Conservation (phyloP, 2,329 filamentous ascomycete species). For the Claviceps capensis region DNA sequence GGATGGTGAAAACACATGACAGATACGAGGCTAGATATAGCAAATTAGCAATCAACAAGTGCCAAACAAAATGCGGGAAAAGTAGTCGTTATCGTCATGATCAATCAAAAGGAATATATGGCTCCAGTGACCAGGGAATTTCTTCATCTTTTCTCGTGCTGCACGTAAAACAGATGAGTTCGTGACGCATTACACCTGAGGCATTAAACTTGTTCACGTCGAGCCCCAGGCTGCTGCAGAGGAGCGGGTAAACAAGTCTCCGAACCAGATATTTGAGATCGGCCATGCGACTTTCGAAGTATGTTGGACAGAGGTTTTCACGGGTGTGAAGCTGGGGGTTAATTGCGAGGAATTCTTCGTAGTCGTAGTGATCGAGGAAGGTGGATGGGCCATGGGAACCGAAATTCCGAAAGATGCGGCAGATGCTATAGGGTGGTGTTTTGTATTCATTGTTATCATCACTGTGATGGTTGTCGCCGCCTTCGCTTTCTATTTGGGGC, state of each 20-base stretch:
- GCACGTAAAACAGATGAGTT: conserved; percentile 37
- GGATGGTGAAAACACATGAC: too few relatives aligned
- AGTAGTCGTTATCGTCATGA: too few relatives aligned
- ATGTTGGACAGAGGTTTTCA: conserved; percentile 54
- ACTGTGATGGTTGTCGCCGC: neutral
- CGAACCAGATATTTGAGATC: conserved; percentile 76
- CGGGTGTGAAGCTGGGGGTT: conserved; percentile 70
- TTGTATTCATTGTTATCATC: conserved; percentile 16
- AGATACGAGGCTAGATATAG: too few relatives aligned
- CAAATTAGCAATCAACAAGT: too few relatives aligned
- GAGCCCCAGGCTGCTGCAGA: conserved; percentile 72
- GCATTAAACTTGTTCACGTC: conserved; percentile 39
- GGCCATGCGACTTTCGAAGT: conserved; percentile 77
- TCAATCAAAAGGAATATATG: neutral
- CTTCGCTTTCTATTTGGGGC: conserved; percentile 36
- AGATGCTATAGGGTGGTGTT: conserved; percentile 44
- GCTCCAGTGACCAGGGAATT: conserved; percentile 29
- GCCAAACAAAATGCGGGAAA: too few relatives aligned
- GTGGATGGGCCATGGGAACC: conserved; percentile 44
- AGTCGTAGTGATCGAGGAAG: conserved; percentile 74
- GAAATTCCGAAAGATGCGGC: conserved; percentile 65
- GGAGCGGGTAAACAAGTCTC: conserved; percentile 71
- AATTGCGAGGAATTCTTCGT: conserved; percentile 79
- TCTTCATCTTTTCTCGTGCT: conserved; percentile 33
- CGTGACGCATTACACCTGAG: conserved; percentile 19